phyloP scores from a whole-genome alignment of 2,329 filamentous ascomycete species.

The Hirsutella thompsonii region DNA sequence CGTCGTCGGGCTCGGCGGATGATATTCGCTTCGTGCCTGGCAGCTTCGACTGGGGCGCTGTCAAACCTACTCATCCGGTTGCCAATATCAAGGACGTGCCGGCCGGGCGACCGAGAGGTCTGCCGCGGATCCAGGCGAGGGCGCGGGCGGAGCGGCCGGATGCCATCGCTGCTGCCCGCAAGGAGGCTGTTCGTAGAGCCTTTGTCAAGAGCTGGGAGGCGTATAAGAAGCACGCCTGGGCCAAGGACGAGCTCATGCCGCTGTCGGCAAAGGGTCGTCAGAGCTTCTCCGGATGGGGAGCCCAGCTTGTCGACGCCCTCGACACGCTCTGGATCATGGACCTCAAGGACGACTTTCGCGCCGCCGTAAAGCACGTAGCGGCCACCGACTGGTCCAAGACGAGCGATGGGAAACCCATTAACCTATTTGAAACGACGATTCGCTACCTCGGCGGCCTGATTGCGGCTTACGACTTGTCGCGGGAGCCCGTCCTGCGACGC shows the following conservation, averaged over 20 bases:
- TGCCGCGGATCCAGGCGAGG: conserved; percentile 30
- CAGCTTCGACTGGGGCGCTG: conserved; percentile 25
- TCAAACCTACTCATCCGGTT: conserved; percentile 18
- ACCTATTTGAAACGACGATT: conserved; percentile 51
- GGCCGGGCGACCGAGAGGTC: conserved; percentile 16
- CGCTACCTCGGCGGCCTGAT: conserved; percentile 39
- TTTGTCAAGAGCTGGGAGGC: conserved; percentile 35
- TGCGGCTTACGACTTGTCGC: conserved; percentile 37
- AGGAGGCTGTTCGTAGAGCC: conserved; percentile 23
- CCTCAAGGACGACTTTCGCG: conserved; percentile 39
- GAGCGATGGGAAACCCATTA: conserved; percentile 28
- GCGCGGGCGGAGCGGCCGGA: conserved; percentile 23
- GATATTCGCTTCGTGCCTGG: conserved; percentile 16
- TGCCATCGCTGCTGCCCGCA: conserved; percentile 18
- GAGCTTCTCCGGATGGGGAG: conserved; percentile 41
- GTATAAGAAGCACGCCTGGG: conserved; percentile 42
- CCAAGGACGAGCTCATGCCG: conserved; percentile 42
- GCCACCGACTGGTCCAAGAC: conserved; percentile 42
- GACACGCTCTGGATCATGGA: conserved; percentile 50
- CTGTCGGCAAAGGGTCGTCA: conserved; percentile 31
- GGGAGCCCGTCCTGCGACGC: conserved; percentile 28
- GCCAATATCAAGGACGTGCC: conserved; percentile 20
- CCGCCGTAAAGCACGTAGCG: conserved; percentile 33
- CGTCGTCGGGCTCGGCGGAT: conserved; percentile 4
- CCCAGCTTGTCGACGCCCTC: conserved; percentile 45